Conservation (phyloP, 768 basidiomycete genomes). For the Russula compacta region DNA sequence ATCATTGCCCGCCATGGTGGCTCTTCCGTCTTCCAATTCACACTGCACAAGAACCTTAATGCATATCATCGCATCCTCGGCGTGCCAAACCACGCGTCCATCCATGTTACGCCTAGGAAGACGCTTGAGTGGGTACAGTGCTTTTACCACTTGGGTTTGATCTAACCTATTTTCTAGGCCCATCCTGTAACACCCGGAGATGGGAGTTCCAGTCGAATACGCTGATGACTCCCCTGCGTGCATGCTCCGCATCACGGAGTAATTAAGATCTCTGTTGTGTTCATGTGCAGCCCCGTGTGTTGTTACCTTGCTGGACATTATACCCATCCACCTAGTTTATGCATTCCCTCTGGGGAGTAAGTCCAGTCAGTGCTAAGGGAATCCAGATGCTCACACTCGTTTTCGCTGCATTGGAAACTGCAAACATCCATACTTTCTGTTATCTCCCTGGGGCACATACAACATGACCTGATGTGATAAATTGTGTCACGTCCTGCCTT, state of each 20-base stretch:
- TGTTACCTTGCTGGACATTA: neutral
- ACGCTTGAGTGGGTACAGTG: slow-evolving; percentile 38
- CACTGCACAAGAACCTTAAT: slow-evolving; percentile 96
- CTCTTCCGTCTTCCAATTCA: slow-evolving; percentile 93
- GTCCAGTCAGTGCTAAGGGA: too few relatives aligned
- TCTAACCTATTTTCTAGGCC: slow-evolving; percentile 2
- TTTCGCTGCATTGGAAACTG: too few relatives aligned
- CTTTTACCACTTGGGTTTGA: too few relatives aligned
- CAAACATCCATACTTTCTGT: too few relatives aligned
- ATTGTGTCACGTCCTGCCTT: too few relatives aligned
- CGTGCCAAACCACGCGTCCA: slow-evolving; percentile 70
- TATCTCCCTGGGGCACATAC: too few relatives aligned
- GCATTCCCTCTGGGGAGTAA: neutral
- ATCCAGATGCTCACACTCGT: too few relatives aligned
- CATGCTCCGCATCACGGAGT: neutral
- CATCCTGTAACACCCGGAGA: neutral
- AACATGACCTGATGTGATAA: too few relatives aligned
- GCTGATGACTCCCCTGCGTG: neutral
- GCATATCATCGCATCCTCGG: slow-evolving; percentile 88
- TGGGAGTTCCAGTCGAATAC: neutral
- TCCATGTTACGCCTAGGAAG: slow-evolving; percentile 54
- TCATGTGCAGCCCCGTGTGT: neutral
- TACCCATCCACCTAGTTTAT: neutral
- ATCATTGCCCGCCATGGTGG: slow-evolving; percentile 84
- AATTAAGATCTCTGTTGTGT: neutral